These are phyloP conservation scores for Ochetophila trinervis DNA, from an alignment of 306 rosid genomes.

Conservation along the genomic window DNA sequence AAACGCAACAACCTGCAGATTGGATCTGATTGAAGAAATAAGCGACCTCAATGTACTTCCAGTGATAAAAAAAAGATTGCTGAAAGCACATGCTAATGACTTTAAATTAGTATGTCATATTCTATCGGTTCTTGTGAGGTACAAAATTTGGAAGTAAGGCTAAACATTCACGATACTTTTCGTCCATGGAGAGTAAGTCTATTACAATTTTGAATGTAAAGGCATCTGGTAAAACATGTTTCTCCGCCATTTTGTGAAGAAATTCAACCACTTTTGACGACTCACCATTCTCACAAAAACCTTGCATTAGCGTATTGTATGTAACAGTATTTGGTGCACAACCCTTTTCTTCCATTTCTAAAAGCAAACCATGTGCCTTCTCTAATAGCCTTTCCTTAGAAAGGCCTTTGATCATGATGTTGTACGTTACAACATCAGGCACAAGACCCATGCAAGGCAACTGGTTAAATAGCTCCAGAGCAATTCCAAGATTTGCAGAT, in stretches of 20 bases:
- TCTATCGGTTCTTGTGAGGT: not conserved
- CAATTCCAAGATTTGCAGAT: constrained; percentile 30
- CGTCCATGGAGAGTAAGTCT: constrained; percentile 31
- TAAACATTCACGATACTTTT: constrained; percentile 30
- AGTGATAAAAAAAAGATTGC: not conserved
- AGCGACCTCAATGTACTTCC: no score
- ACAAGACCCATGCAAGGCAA: constrained; percentile 20
- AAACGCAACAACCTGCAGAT: not conserved
- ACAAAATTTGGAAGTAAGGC: constrained; percentile 35
- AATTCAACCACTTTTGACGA: constrained; percentile 35
- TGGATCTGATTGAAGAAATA: no score
- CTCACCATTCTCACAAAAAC: constrained; percentile 35
- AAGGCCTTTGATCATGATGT: constrained; percentile 40
- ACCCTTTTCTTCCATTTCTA: constrained; percentile 40
- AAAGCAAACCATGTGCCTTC: constrained; percentile 39
- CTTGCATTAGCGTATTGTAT: constrained; percentile 34
- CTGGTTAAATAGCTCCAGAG: constrained; percentile 31
- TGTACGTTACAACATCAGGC: constrained; percentile 32
- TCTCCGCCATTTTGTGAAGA: constrained; percentile 40
- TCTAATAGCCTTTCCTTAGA: constrained; percentile 34
- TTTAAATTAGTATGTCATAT: constrained; percentile 2
- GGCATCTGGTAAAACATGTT: constrained; percentile 35
- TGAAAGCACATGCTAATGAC: not conserved
- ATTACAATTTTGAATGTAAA: constrained; percentile 28
- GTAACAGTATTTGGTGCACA: constrained; percentile 29